Evolutionary conservation across 345 rosid genomes (phyloP), one percentile per base, ranked within the genome.

Genomic region (Mangifera indica): DNA sequence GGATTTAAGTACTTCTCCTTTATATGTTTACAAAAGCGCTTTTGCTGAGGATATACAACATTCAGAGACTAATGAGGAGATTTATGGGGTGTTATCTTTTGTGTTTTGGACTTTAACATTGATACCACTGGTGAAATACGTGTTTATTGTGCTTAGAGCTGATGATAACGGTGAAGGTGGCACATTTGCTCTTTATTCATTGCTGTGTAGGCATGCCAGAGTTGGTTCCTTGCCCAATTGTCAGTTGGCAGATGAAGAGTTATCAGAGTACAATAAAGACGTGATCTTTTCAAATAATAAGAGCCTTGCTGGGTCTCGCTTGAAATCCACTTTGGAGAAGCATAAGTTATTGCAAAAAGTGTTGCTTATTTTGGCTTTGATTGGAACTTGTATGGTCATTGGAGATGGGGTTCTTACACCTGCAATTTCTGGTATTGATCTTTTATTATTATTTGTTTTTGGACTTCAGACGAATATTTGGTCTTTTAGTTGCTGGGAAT

Each of bases 331-430:
- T 21, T 26, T 91, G 32, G 97, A 91, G 86, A 89, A 82, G 78
- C 76, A 83, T 79, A 88, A 77, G 83, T 69, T 91, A 32, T 54
- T 88, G 73, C 97, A 89, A 76, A 87, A 76, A 55, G 74, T 88
- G 78, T 83, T 92, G 84, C 96, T 92, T 69, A 75, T 88, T 51
- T 78, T 92, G 82, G 87, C 95, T 77, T 69, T 92, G 82, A 86
- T 92, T 74, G 97, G 97, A 62, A 87, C 97, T 69, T 92, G 96
- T 80, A 92, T 92, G 97, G 96, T 92, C 71, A 89, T 89, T 74
- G 97, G 97, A 44, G 97, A 92, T 82, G 97, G 97, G n/a, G 91
- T 92, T 64, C 86, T 91, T 10, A 91, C 97, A 24, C 97, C 97
- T 9, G 91, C 97, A 58, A 80, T 92, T 79, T 92, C 97, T 62